These are phyloP conservation scores for Citrus trifoliata DNA, from an alignment of 345 rosid species.

Conservation along the genomic window DNA sequence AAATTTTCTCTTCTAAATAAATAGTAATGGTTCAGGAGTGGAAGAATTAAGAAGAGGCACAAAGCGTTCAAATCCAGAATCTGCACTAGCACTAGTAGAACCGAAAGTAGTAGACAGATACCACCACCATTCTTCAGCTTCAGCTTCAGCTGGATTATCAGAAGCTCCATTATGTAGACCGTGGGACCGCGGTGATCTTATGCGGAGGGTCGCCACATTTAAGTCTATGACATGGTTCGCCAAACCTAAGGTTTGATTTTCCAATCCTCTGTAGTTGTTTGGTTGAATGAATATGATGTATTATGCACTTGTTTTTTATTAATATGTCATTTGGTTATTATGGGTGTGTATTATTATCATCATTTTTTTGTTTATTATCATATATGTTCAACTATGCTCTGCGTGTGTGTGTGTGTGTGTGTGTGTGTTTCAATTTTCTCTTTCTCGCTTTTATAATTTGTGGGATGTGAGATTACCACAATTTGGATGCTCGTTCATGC, in stretches of 20 bases:
- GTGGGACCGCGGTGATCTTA: slow-evolving; percentile 89
- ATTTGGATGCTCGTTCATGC: not conserved
- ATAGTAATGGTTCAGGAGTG: slow-evolving; percentile 35
- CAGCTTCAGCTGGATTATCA: slow-evolving; percentile 26
- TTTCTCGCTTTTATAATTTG: not conserved
- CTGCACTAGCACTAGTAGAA: slow-evolving; percentile 51
- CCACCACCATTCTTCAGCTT: slow-evolving; percentile 25
- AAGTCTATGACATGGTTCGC: slow-evolving; percentile 99
- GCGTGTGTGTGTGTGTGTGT: too few species aligned
- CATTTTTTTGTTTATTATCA: not conserved
- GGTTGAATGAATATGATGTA: not conserved
- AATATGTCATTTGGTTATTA: not conserved
- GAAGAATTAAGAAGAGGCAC: slow-evolving; percentile 48
- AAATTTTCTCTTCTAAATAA: not conserved
- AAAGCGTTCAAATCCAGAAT: slow-evolving; percentile 52
- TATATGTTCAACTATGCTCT: not conserved
- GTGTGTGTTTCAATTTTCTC: too few species aligned
- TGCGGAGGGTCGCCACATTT: slow-evolving; percentile 79
- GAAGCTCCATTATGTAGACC: slow-evolving; percentile 73
- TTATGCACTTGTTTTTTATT: not conserved
- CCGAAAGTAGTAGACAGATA: slow-evolving; percentile 34
- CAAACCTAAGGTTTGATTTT: slow-evolving; percentile 62
- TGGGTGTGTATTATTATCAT: not conserved
- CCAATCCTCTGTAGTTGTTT: not conserved
- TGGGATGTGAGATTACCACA: not conserved